phyloP scores from a whole-genome alignment of 2,329 filamentous ascomycete species.

The Colletotrichum sp. region DNA sequence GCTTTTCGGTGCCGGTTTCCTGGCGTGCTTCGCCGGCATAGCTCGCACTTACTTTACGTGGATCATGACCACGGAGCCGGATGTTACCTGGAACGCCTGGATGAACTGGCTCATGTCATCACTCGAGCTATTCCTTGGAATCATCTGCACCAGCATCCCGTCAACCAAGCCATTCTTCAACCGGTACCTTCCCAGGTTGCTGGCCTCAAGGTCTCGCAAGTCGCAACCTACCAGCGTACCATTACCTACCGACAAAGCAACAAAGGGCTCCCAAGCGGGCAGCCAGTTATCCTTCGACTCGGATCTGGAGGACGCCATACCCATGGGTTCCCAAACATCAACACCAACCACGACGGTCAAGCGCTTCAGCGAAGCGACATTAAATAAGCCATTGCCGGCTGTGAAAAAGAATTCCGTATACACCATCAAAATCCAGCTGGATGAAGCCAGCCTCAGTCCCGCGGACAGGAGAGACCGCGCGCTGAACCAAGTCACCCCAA shows the following conservation, averaged over 20 bases:
- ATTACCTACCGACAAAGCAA: neutral
- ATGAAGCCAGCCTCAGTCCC: conserved; percentile 2
- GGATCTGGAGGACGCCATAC: neutral
- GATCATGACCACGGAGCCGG: conserved; percentile 30
- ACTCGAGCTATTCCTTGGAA: conserved; percentile 48
- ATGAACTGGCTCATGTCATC: conserved; percentile 37
- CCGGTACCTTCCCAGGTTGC: conserved; percentile 35
- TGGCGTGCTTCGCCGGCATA: conserved; percentile 46
- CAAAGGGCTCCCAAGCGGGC: neutral
- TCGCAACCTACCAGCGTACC: neutral
- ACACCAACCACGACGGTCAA: neutral
- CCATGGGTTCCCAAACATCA: neutral
- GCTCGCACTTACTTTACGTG: conserved; percentile 42
- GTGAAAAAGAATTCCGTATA: conserved; percentile 15
- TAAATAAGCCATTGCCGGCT: conserved; percentile 34
- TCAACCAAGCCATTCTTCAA: conserved; percentile 49
- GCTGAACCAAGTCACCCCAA: neutral
- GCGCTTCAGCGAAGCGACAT: neutral
- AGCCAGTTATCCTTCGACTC: neutral
- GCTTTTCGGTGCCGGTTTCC: conserved; percentile 55
- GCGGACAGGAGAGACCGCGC: conserved; percentile 7
- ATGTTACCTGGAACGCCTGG: conserved; percentile 41
- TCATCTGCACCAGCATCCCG: conserved; percentile 50
- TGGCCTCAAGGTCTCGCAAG: conserved; percentile 15
- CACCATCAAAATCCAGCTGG: conserved; percentile 20